Conservation (phyloP, 129 eudicot genomes). For the Sambucus nigra region DNA sequence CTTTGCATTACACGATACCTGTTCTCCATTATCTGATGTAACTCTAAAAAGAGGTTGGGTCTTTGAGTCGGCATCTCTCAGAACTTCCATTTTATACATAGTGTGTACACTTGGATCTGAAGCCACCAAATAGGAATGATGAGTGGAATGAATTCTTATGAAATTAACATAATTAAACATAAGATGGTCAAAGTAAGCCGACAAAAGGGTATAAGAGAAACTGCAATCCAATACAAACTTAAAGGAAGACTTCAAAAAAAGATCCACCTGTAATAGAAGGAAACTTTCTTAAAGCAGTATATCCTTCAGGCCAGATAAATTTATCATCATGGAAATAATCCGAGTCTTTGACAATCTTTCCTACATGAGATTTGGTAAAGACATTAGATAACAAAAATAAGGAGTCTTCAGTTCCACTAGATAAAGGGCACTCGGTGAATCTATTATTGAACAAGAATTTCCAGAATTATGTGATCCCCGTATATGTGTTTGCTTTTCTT, state of each 20-base stretch:
- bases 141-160: neutral
- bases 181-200: neutral
- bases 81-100: slow-evolving; percentile 72
- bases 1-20: slow-evolving; percentile 30
- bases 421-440: neutral
- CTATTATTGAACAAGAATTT: neutral
- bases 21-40: slow-evolving; percentile 67
- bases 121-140: slow-evolving; percentile 6
- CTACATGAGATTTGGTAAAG: slow-evolving; percentile 24
- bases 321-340: slow-evolving; percentile 36
- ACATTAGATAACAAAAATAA: slow-evolving; percentile 8
- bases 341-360: slow-evolving; percentile 55
- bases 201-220: neutral
- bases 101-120: slow-evolving; percentile 51
- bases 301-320: slow-evolving; percentile 66
- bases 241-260: neutral
- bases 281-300: slow-evolving; percentile 71
- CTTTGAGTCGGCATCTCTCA: slow-evolving; percentile 53
- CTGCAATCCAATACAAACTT: neutral
- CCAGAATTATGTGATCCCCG: neutral
- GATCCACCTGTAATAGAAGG: slow-evolving; percentile 53
- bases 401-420: slow-evolving; percentile 1
- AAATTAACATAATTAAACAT: neutral
- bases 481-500: neutral
- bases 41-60: slow-evolving; percentile 59